phyloP scores from a whole-genome alignment of 108 stramenopile genomes.

The Seminavis robusta region DNA sequence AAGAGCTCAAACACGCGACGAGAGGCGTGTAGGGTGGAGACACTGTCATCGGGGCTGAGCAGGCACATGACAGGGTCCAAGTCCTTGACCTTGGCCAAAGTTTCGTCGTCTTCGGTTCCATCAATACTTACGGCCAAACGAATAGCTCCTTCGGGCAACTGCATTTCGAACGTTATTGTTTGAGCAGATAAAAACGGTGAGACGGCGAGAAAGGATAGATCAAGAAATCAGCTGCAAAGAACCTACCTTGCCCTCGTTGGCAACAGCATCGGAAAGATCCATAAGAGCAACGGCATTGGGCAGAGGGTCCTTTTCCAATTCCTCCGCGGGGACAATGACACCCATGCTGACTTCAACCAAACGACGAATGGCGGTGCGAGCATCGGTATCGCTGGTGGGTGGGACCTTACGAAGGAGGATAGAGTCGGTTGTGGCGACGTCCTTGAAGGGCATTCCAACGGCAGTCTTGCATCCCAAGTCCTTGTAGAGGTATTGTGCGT shows the following conservation, averaged over 20 bases:
- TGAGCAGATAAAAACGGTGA: constrained; percentile 2
- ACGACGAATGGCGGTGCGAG: constrained; percentile 80
- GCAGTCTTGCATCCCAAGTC: constrained; percentile 93
- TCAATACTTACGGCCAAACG: constrained; percentile 83
- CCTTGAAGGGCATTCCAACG: constrained; percentile 97
- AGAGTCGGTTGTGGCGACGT: constrained; percentile 92
- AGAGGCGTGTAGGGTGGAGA: constrained; percentile 87
- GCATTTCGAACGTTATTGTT: no score
- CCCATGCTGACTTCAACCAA: constrained; percentile 91
- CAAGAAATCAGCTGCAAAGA: not conserved
- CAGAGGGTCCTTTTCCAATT: constrained; percentile 84
- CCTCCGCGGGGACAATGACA: constrained; percentile 84
- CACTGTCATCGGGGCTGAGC: constrained; percentile 51
- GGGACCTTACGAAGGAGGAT: constrained; percentile 80
- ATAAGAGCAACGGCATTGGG: constrained; percentile 91
- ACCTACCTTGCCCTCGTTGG: constrained; percentile 67
- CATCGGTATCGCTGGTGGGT: constrained; percentile 59
- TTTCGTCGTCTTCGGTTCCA: constrained; percentile 76
- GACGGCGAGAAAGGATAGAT: not conserved
- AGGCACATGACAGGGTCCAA: constrained; percentile 70
- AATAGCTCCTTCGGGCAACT: constrained; percentile 83
- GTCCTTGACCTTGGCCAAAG: constrained; percentile 71
- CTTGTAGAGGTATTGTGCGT: constrained; percentile 78
- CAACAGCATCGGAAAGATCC: constrained; percentile 74
- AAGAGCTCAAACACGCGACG: constrained; percentile 91